These are phyloP conservation scores for Cryptococcus wingfieldii DNA, from an alignment of 1,284 basidiomycete genomes.

Conservation along the genomic window DNA sequence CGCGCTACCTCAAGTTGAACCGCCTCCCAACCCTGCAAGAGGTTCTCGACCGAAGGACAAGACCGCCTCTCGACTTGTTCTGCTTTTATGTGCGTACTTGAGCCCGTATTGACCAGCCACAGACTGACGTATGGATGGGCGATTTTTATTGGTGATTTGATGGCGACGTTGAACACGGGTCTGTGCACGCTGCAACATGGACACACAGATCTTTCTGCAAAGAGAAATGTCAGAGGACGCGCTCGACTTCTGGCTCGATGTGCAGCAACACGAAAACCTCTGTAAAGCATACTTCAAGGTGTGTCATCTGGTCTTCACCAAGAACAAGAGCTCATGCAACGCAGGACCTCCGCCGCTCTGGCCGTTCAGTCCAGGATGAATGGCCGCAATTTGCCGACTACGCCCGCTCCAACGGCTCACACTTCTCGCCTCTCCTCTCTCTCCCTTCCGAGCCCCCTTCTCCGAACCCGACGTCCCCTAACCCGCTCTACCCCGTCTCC, in stretches of 20 bases:
- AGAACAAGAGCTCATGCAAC: neutral
- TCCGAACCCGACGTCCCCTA: constrained; percentile 4
- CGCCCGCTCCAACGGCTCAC: constrained; percentile 55
- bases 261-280: constrained; percentile 97
- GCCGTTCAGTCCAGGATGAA: constrained; percentile 83
- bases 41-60: constrained; percentile 78
- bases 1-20: constrained; percentile 43
- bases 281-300: constrained; percentile 95
- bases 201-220: constrained; percentile 65
- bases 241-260: constrained; percentile 97
- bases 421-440: constrained; percentile 67
- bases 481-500: neutral
- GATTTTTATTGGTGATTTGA: neutral
- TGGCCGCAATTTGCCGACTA: constrained; percentile 97
- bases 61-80: constrained; percentile 93
- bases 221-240: constrained; percentile 92
- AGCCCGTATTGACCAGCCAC: neutral
- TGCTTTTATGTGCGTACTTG: constrained; percentile 83
- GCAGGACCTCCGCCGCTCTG: constrained; percentile 83
- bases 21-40: constrained; percentile 62
- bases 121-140: neutral
- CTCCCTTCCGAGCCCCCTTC: constrained; percentile 15
- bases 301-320: constrained; percentile 7
- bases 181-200: constrained; percentile 6
- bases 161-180: neutral